phyloP scores from a whole-genome alignment of 2,329 filamentous ascomycete species.

The Cercospora sp. region DNA sequence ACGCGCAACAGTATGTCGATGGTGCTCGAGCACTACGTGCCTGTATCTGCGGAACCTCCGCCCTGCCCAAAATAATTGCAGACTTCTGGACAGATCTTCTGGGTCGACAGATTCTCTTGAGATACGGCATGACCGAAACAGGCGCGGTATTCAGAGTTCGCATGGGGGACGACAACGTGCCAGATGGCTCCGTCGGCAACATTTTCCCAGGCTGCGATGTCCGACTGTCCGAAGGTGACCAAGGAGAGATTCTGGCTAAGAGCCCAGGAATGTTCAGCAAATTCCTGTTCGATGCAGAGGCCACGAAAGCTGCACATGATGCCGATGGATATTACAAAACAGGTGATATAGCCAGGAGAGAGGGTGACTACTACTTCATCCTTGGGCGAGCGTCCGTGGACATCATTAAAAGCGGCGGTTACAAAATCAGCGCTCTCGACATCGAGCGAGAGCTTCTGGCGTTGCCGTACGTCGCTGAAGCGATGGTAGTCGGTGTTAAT shows the following conservation, averaged over 20 bases:
- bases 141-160: slow-evolving; percentile 51
- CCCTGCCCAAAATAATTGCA: slow-evolving; percentile 52
- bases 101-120: slow-evolving; percentile 47
- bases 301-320: slow-evolving; percentile 35
- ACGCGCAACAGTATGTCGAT: slow-evolving; percentile 43
- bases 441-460: slow-evolving; percentile 56
- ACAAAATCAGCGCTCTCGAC: slow-evolving; percentile 57
- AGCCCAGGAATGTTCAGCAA: slow-evolving; percentile 39
- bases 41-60: slow-evolving; percentile 50
- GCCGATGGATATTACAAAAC: slow-evolving; percentile 37
- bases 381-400: slow-evolving; percentile 55
- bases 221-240: slow-evolving; percentile 46
- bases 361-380: slow-evolving; percentile 53
- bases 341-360: slow-evolving; percentile 40
- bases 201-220: slow-evolving; percentile 51
- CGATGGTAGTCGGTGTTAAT: slow-evolving; percentile 55
- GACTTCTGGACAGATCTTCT: slow-evolving; percentile 52
- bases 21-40: slow-evolving; percentile 46
- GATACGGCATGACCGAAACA: slow-evolving; percentile 55
- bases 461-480: slow-evolving; percentile 52
- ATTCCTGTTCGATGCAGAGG: slow-evolving; percentile 36
- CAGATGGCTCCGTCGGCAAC: slow-evolving; percentile 49
- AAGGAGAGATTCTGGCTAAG: slow-evolving; percentile 51
- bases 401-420: slow-evolving; percentile 58
- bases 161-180: slow-evolving; percentile 44